Conservation (phyloP, 257 asterid species). For the Lycium barbarum region DNA sequence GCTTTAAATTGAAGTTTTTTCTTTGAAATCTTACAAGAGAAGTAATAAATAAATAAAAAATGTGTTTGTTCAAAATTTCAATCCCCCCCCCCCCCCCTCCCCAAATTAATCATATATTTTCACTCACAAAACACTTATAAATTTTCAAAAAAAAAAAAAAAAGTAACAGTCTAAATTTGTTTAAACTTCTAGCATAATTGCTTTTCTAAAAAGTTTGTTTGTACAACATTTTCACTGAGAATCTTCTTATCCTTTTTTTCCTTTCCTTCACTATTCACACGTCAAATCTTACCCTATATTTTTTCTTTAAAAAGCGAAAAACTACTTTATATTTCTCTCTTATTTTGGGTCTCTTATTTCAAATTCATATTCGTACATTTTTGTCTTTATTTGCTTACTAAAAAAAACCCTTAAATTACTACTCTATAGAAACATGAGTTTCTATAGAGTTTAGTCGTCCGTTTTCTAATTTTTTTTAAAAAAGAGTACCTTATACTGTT, state of each 20-base stretch:
- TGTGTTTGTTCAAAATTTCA: neutral
- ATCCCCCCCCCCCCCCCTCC: no score
- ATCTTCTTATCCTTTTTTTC: neutral
- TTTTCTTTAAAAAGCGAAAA: neutral
- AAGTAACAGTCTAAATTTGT: no score
- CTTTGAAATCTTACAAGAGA: no score
- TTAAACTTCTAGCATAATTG: neutral
- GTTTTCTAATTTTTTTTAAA: no score
- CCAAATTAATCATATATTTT: no score
- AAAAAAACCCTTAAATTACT: no score
- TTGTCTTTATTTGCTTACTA: neutral
- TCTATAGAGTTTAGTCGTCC: no score
- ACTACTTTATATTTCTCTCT: neutral
- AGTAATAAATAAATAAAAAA: no score
- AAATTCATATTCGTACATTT: slow-evolving; percentile 13
- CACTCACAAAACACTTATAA: neutral
- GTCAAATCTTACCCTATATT: neutral
- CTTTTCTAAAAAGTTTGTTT: neutral
- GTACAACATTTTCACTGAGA: neutral
- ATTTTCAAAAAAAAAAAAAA: neutral
- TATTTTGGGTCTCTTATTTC: neutral
- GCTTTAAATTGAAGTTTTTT: no score
- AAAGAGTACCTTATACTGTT: no score
- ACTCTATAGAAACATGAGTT: no score
- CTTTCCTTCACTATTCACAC: neutral